Conservation (phyloP, 257 asterid genomes). For the Penstemon eatonii region DNA sequence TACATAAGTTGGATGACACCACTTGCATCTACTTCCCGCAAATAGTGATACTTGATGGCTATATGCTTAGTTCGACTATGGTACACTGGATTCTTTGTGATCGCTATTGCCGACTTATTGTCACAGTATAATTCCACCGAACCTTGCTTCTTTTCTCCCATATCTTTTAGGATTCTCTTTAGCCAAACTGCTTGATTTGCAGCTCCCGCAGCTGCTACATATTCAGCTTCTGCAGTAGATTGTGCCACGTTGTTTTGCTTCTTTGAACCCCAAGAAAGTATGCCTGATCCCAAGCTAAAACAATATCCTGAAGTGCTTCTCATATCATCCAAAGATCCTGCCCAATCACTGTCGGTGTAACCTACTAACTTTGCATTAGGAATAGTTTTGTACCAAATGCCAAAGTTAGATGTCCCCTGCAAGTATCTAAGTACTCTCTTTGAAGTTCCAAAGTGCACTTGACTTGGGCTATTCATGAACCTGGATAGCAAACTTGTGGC, state of each 20-base stretch:
- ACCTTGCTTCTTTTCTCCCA: not conserved
- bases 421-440: no score
- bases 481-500: not conserved
- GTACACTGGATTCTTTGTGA: not conserved
- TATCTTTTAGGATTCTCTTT: not conserved
- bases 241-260: not conserved
- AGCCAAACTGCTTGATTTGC: conserved; percentile 7
- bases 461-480: not conserved
- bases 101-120: not conserved
- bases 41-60: not conserved
- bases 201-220: not conserved
- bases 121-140: not conserved
- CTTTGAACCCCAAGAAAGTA: not conserved
- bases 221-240: not conserved
- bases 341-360: conserved; percentile 4
- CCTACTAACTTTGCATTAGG: not conserved
- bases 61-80: not conserved
- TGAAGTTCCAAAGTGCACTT: no score
- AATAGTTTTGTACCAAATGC: not conserved
- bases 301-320: not conserved
- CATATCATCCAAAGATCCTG: not conserved
- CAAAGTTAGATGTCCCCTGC: no score
- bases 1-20: not conserved
- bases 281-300: not conserved
- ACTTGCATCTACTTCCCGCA: not conserved